A percentile compares a stretch with the other conserved stretches of the same genome.
Evolutionary conservation across 768 basidiomycete species (phyloP).

Genomic region (Mycena belliarum): DNA sequence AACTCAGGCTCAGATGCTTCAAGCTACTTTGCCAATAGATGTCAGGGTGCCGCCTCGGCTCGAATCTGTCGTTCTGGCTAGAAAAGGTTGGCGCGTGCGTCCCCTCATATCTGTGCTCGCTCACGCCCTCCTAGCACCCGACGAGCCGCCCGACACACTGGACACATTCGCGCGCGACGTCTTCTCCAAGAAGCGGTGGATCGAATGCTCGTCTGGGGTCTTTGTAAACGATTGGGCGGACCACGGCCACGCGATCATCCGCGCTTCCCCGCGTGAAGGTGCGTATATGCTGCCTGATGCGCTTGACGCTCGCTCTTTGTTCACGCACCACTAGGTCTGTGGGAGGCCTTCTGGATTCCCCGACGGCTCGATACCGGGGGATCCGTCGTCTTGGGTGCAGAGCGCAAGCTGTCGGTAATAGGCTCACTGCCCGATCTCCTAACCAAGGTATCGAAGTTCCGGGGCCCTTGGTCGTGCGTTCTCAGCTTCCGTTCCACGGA

Average conservation of each 20-base stretch:
- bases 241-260: not conserved
- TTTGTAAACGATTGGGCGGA: not conserved
- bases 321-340: not conserved
- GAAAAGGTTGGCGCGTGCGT: too few species aligned
- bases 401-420: not conserved
- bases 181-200: not conserved
- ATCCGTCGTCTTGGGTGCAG: not conserved
- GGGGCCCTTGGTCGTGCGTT: not conserved
- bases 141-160: not conserved
- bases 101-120: not conserved
- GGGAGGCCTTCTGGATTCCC: not conserved
- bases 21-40: too few species aligned
- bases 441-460: not conserved
- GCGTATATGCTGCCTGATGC: not conserved
- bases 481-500: too few species aligned
- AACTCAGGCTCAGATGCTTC: too few species aligned
- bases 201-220: not conserved
- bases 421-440: not conserved
- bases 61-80: not conserved
- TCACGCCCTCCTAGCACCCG: not conserved
- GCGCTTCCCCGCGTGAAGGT: not conserved
- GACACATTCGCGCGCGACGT: not conserved
- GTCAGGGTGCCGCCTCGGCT: too few species aligned
- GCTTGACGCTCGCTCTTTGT: not conserved
- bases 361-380: not conserved